A percentile compares a stretch with the other conserved stretches of the same genome.
Evolutionary conservation across 192 early-diverging fungal genomes (phyloP).

Genomic region (Lobosporangium transversale): DNA sequence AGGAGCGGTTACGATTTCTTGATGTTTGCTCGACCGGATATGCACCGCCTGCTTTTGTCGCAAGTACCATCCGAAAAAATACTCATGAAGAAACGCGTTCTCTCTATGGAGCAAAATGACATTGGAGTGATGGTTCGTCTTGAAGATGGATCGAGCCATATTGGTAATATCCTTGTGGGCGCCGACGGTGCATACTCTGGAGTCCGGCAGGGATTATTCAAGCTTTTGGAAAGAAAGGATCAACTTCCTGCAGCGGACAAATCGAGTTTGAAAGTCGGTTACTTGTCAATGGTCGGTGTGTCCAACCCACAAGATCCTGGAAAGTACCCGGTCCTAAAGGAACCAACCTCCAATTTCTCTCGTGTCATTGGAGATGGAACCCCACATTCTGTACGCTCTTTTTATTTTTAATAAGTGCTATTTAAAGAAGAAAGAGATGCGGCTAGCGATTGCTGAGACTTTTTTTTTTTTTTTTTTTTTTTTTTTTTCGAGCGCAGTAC

Average conservation of each 20-base stretch:
- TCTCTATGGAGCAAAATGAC: constrained; percentile 7
- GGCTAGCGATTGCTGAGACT: too few species aligned
- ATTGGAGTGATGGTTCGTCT: not conserved
- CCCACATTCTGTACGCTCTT: not conserved
- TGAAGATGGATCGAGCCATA: constrained; percentile 11
- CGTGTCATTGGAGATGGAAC: not conserved
- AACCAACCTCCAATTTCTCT: not conserved
- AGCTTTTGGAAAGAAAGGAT: not conserved
- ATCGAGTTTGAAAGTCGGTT: not conserved
- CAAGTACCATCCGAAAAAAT: constrained; percentile 15
- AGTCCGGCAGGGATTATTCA: constrained; percentile 12
- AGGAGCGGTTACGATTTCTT: constrained; percentile 7
- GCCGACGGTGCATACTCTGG: constrained; percentile 21
- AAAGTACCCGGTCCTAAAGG: constrained; percentile 9
- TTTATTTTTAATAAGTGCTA: not conserved
- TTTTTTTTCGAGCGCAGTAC: constrained; percentile 1
- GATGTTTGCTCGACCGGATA: constrained; percentile 6
- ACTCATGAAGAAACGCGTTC: constrained; percentile 3
- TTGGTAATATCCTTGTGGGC: constrained; percentile 25
- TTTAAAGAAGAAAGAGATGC: too few species aligned
- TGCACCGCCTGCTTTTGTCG: constrained; percentile 8
- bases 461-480: too few species aligned
- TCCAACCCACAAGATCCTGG: constrained; percentile 15
- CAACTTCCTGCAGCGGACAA: not conserved
- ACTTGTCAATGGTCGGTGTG: constrained; percentile 10